A percentile compares a stretch with the other conserved stretches of the same genome.
phyloP scores from a whole-genome alignment of 140 eudicot genomes.

The Cichorium intybus region DNA sequence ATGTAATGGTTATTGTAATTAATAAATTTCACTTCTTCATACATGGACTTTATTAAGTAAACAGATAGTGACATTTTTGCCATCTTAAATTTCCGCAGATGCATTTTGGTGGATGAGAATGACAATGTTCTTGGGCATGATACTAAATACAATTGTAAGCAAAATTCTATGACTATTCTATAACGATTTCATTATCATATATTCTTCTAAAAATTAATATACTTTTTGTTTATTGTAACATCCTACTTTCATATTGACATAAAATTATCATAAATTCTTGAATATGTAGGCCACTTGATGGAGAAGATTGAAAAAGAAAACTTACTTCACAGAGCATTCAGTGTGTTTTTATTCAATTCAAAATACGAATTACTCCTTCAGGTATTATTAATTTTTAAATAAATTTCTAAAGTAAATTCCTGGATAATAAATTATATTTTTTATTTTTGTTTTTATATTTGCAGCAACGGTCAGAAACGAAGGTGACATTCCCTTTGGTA shows the following conservation, averaged over 20 bases:
- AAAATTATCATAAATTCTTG: neutral
- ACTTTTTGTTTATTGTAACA: neutral
- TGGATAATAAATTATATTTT: neutral
- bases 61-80: constrained; percentile 7
- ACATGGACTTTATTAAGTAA: neutral
- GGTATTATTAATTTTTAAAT: constrained; percentile 36
- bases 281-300: constrained; percentile 87
- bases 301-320: constrained; percentile 77
- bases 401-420: neutral
- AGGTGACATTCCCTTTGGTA: constrained; percentile 95
- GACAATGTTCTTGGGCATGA: constrained; percentile 92
- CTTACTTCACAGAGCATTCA: constrained; percentile 90
- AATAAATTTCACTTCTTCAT: constrained; percentile 1
- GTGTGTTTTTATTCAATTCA: constrained; percentile 90
- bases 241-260: neutral
- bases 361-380: constrained; percentile 93
- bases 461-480: constrained; percentile 96
- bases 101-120: constrained; percentile 93
- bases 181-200: neutral
- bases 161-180: neutral
- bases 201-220: neutral
- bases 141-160: constrained; percentile 91
- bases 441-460: neutral
- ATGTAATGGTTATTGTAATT: neutral
- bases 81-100: constrained; percentile 47